Evolutionary conservation across 371 early-diverging fungal species (phyloP), one percentile per base, ranked within the genome.

Genomic region (Rhizopus delemar): DNA sequence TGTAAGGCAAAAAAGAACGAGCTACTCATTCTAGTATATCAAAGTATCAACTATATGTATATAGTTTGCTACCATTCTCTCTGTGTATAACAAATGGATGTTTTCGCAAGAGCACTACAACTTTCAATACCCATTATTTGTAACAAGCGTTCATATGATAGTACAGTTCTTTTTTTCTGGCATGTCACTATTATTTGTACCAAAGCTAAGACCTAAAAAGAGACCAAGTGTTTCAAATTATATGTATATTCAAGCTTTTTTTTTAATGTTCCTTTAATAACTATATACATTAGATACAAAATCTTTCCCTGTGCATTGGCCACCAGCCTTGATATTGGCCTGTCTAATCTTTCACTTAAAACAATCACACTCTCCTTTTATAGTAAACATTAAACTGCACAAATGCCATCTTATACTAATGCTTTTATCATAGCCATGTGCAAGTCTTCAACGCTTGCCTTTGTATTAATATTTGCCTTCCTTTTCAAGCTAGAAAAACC

Each of bases 51-150:
- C 41, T 5, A 11, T 31, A 15, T 16, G 28, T 28, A 43, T 43
- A 8, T 66, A 80, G 81, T 80, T 80, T 73, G 78, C 95, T 0
- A 86, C 90, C 2, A 67, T 83, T 8, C 74, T 95, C 41, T 86
- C 88, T 12, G 78, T 93, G 8, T 94, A 91, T 78, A 95, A 95
- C 85, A 93, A 90, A 64, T 92, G 91, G 92, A 82, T 94, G 68
- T 92, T 94, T 74, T 87, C 91, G 43, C 70, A 75, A 33, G 74
- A 81, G 1, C 85, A 90, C 62, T 83, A 89, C 65, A 82, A 88
- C 66, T 92, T 94, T 66, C 80, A 73, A 50, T 92, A 85, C 58
- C 94, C 94, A 35, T 75, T 95, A 4, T 89, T 93, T 67, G 90
- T 90, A 16, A 86, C 91, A 46, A 81, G 83, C 55, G 64, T 90